Evolutionary conservation across 768 basidiomycete species (phyloP).

Genomic region (Coprinopsis marcescibilis): DNA sequence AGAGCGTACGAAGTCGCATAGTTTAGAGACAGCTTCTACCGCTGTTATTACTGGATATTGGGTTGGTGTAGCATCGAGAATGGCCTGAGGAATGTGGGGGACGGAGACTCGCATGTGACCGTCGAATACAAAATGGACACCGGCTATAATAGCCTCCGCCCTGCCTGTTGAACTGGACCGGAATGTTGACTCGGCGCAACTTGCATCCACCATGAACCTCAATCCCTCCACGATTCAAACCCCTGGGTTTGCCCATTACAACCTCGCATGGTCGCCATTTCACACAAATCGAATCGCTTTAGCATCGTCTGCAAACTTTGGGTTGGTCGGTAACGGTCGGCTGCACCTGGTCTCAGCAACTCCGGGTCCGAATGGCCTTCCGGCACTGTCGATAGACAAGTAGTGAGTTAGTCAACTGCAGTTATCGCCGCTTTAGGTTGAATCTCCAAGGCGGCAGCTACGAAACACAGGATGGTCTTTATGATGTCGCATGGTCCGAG

Average conservation of each 20-base stretch:
- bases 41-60: conserved; percentile 33
- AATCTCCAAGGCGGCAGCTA: conserved; percentile 47
- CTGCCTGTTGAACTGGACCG: conserved; percentile 15
- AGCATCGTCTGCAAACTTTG: conserved; percentile 88
- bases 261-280: conserved; percentile 82
- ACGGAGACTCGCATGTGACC: conserved; percentile 74
- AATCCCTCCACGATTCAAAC: conserved; percentile 37
- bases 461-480: conserved; percentile 86
- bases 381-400: conserved; percentile 54
- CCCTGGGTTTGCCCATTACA: conserved; percentile 80
- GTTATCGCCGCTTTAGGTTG: conserved; percentile 1
- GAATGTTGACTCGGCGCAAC: conserved; percentile 19
- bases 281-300: conserved; percentile 68
- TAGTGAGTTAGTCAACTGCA: conserved; percentile 40
- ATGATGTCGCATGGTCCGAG: conserved; percentile 94
- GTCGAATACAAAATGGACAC: conserved; percentile 18
- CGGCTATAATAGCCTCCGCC: conserved; percentile 12
- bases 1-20: conserved; percentile 57
- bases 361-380: conserved; percentile 39
- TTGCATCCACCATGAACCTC: conserved; percentile 37
- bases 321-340: conserved; percentile 93
- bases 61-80: conserved; percentile 43
- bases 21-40: conserved; percentile 51
- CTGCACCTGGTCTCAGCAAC: conserved; percentile 58
- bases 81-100: conserved; percentile 62